Evolutionary conservation across 2,329 filamentous ascomycete genomes (phyloP), one percentile per base, ranked within the genome.

Genomic region (Allantophomopsis cytisporea): DNA sequence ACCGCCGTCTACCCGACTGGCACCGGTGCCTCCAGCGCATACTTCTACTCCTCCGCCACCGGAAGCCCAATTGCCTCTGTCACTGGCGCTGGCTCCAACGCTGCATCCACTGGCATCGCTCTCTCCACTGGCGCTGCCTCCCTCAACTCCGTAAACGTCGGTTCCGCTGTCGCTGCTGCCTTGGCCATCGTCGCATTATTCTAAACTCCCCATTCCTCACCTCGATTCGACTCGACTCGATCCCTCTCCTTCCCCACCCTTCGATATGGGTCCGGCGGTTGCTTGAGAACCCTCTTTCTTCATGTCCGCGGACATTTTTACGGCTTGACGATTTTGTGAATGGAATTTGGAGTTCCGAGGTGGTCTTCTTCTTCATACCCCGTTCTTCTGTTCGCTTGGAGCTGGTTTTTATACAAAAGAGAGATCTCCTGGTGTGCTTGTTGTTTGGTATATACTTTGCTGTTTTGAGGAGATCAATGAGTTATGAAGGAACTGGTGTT

Each of bases 111-210:
- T 13, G 16, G 53, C 59, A 35, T 20, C 18, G 53, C 58, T 36
- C 60, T 61, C 42, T 53, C 53, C 39, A 65, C 56, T 49, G 66
- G 62, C 43, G 68, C 57, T n/a, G 52, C 57, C 17, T 59, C 60
- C 16, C 55, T 73, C 33, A 59, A 62, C 34, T 63, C 62, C 13
- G 57, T 60, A 38, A 60, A 63, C 35, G 50, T 71, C 11, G 65
- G 63, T 28, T 48, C 70, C 31, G 67, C 63, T n/a, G 69, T 65
- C 38, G 50, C 71, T 35, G 63, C 63, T 34, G 70, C 68, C 39
- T 62, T 71, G 47, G 51, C 68, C n/a, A 61, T 61, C 36, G 64
- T 64, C 13, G 66, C 62, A n/a, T 45, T 76, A 41, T 56, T 76
- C 53, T 76, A 71, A 63, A 41, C 31, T 5, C 28, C 21, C 17